Evolutionary conservation across 148 eudicot species (phyloP), one percentile per base, ranked within the genome.

Genomic region (Diospyros lotus): DNA sequence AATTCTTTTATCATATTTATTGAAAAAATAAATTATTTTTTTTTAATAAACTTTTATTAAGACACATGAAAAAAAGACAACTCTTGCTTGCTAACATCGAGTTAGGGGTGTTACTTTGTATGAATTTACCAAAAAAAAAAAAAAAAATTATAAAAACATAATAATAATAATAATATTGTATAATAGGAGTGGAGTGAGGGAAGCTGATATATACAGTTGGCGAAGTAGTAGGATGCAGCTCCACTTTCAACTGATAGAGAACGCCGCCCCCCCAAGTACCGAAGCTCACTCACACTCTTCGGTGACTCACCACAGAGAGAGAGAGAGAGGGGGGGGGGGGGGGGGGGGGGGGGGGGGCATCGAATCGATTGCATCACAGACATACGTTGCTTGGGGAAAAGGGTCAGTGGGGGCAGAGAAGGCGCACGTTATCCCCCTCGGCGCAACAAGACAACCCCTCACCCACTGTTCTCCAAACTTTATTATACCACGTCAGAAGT

Each of bases 371-470:
- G 60, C 69, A 51, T 39, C 69, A 51, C n/a, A 52, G 60, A 63
- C 50, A 64, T 58, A 63, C 60, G 40, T 73, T 73, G 69, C 69
- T 73, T 73, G 46, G 68, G 76, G 46, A 73, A 73, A 62, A 58
- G 38, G 28, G 76, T 9, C 67, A 62, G 68, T 48, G 68, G 15
- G 15, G 14, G 68, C 68, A 63, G 75, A 13, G 14, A 28, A 46
- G 45, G 56, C 75, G 48, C 67, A 14, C 17, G 44, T 18, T n/a
- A 15, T 11, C 46, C 44, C 6, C 3, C 7, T 4, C 6, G 39
- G n/a, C 10, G 71, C 38, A 50, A 40, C 9, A 13, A n/a, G 4
- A n/a, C 9, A 7, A 15, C 28, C 4, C 55, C 12, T 51, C 50
- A 18, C 4, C 7, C 56, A 48, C 10, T 12, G 42, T 7, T 9